Percentiles rank a stretch among this genome's conserved stretches.
phyloP scores from a whole-genome alignment of 306 rosid species.

The Glycine tomentella region DNA sequence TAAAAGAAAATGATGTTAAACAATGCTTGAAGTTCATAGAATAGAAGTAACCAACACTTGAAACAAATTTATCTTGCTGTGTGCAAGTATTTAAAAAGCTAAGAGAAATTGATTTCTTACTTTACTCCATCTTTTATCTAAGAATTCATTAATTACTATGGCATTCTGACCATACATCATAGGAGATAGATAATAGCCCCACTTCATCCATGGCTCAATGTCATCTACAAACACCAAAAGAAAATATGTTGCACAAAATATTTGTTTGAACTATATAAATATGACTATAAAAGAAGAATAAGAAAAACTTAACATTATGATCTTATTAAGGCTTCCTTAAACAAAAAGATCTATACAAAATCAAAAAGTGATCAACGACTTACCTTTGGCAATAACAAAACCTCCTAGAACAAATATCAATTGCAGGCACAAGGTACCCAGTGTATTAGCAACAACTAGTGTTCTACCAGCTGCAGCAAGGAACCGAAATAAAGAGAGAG shows the following conservation, averaged over 20 bases:
- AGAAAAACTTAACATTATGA: not conserved
- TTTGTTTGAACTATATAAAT: too few relatives aligned
- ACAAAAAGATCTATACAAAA: not conserved
- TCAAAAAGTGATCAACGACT: not conserved
- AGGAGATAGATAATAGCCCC: constrained; percentile 81
- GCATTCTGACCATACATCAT: constrained; percentile 91
- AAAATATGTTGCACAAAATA: not conserved
- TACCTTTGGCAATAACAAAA: constrained; percentile 62
- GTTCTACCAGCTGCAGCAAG: constrained; percentile 68
- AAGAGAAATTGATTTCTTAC: constrained; percentile 47
- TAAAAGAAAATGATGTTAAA: not conserved
- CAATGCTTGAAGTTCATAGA: constrained; percentile 7
- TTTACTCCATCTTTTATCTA: constrained; percentile 70
- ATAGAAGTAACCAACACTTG: not conserved
- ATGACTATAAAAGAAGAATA: not conserved
- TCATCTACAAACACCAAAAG: constrained; percentile 56
- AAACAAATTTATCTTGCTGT: constrained; percentile 15
- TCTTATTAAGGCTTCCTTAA: not conserved
- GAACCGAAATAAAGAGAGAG: constrained; percentile 63
- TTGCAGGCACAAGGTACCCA: constrained; percentile 57
- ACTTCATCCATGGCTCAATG: constrained; percentile 71
- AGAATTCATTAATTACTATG: constrained; percentile 74
- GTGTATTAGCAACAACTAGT: constrained; percentile 54
- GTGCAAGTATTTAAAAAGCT: not conserved
- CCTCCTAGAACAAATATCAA: constrained; percentile 66